These are phyloP conservation scores for Gracilaria vermiculophylla DNA, from an alignment of 23 red algal species.

Conservation along the genomic window DNA sequence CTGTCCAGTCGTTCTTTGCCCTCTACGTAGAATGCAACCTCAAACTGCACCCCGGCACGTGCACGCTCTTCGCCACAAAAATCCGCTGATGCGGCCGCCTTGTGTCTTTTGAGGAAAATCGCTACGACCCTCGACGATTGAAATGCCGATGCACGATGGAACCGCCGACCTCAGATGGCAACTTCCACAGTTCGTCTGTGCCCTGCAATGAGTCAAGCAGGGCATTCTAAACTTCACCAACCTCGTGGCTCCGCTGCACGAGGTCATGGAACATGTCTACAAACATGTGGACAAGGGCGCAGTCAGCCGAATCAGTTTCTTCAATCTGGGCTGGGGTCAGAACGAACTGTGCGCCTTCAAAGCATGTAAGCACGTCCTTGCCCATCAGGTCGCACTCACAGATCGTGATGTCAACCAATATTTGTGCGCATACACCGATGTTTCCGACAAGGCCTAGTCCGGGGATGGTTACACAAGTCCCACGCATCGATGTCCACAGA, in stretches of 20 bases:
- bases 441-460: background rate
- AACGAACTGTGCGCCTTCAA: background rate
- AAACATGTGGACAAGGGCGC: background rate
- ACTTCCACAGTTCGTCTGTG: background rate
- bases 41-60: background rate
- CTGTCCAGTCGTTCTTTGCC: background rate
- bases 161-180: background rate
- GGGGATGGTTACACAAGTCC: background rate
- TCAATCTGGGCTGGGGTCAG: background rate
- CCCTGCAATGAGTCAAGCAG: background rate
- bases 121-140: background rate
- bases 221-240: background rate
- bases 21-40: background rate
- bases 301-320: background rate
- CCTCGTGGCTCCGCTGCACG: background rate
- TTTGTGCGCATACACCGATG: background rate
- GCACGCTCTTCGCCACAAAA: background rate
- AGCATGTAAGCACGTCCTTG: background rate
- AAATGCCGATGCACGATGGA: background rate
- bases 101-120: background rate
- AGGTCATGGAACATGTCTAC: background rate
- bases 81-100: background rate
- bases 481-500: background rate
- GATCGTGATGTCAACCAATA: background rate
- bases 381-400: background rate